Percentiles rank a stretch among this genome's conserved stretches.
Evolutionary conservation across 108 stramenopile species (phyloP).

Genomic region (Nitzschia sp.): DNA sequence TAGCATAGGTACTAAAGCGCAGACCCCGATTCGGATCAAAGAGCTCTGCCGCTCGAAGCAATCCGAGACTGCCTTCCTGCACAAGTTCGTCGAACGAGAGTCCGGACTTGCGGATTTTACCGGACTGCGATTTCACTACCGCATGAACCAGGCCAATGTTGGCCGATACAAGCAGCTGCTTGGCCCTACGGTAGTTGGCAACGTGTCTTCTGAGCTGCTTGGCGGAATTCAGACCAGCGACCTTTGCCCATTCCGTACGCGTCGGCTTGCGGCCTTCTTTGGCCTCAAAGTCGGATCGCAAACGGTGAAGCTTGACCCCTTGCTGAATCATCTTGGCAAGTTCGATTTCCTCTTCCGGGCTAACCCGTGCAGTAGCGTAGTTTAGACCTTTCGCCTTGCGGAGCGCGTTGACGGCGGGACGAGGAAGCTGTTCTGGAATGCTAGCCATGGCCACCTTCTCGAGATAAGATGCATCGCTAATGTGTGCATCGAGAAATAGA

Average conservation of each 20-base stretch:
- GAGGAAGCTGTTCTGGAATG: conserved; percentile 54
- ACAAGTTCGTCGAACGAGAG: conserved; percentile 82
- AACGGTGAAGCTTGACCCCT: conserved; percentile 63
- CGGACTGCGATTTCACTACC: conserved; percentile 59
- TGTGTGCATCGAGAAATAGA: conserved; percentile 45
- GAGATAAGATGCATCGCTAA: conserved; percentile 34
- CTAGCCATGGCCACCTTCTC: conserved; percentile 65
- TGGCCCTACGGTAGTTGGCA: conserved; percentile 66
- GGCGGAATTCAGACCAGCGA: conserved; percentile 50
- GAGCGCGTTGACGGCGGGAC: conserved; percentile 42
- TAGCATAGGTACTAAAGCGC: conserved; percentile 94
- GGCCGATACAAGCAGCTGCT: conserved; percentile 70
- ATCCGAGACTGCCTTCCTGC: conserved; percentile 92
- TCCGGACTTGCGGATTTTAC: conserved; percentile 24
- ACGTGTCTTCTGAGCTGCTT: conserved; percentile 61
- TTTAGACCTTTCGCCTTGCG: background rate
- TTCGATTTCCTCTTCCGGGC: conserved; percentile 71
- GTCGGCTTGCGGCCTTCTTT: conserved; percentile 36
- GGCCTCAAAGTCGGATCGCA: conserved; percentile 58
- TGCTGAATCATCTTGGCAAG: conserved; percentile 71
- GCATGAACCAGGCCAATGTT: conserved; percentile 86
- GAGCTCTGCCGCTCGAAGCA: conserved; percentile 90
- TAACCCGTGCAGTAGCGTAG: conserved; percentile 28
- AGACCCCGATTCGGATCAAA: conserved; percentile 90
- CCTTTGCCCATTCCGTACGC: conserved; percentile 63